Evolutionary conservation across 1,284 basidiomycete species (phyloP), one percentile per base, ranked within the genome.

Genomic region (Mrakiaceae sp.): DNA sequence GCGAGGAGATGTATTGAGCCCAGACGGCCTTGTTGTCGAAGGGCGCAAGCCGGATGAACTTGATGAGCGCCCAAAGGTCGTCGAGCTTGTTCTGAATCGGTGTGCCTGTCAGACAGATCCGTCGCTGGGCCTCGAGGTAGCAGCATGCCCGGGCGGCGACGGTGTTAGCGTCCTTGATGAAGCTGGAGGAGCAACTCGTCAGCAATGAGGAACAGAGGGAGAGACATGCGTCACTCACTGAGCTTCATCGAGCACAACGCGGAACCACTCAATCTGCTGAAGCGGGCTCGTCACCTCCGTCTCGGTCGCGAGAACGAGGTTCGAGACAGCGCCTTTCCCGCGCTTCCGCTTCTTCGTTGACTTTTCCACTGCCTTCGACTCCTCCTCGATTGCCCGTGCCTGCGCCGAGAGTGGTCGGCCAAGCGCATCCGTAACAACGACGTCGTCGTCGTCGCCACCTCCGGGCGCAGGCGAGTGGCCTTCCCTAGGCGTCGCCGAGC

Each of bases 1-100:
- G 92, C 1, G 84, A 84, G 58, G 91, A 90, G 70, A 98, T 92
- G 75, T 83, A 93, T 73, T 93, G 87, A 62, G 87, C 94, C 92
- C 96, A 99, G 8, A 87, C 78, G 57, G 84, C 84, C 75, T 95
- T 94, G 75, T 98, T 92, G 70, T 95, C 88, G 71, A 98, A 88
- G 0, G 96, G 96, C 51, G 86, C 82, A 64, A 98, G 77, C 7
- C 94, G 88, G 58, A 99, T 79, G 78, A 99, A 98, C 75, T 93
- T 94, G 81, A 99, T 86, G 64, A 98, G 81, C 1, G 96, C 93
- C 76, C 87, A 98, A 58, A 99, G 87, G 73, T 99, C 96, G 76
- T 98, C 95, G 65, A 98, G 83, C 74, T 94, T 94, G 81, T 98
- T 99, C 78, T 98, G 96, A 54, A 99, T 91, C 0, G 96, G 96